These are phyloP conservation scores for Skeletonema potamos DNA, from an alignment of 108 stramenopile genomes.

Conservation along the genomic window DNA sequence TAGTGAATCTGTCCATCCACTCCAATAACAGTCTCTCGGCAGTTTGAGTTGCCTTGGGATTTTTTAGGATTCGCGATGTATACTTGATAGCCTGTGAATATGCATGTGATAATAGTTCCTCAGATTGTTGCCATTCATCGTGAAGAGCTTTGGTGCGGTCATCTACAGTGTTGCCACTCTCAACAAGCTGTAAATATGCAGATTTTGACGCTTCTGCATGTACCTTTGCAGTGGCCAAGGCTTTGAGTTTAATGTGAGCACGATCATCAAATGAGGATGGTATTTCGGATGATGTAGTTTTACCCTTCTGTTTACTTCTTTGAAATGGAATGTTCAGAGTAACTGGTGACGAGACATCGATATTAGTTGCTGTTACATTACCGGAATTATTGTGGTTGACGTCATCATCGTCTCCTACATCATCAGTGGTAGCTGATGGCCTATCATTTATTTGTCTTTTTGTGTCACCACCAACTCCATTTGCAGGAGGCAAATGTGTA, in stretches of 20 bases:
- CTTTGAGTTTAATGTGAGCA: slow-evolving; percentile 24
- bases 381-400: too few relatives aligned
- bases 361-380: not conserved
- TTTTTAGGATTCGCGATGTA: slow-evolving; percentile 28
- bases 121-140: slow-evolving; percentile 17
- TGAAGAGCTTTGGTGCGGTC: slow-evolving; percentile 14
- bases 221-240: slow-evolving; percentile 16
- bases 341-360: not conserved
- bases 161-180: not conserved
- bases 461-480: not conserved
- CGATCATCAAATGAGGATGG: slow-evolving; percentile 20
- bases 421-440: not conserved
- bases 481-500: not conserved
- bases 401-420: not conserved
- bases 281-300: not conserved
- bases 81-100: slow-evolving; percentile 51
- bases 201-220: slow-evolving; percentile 10
- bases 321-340: not conserved
- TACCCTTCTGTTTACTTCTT: not conserved
- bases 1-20: slow-evolving; percentile 30
- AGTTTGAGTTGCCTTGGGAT: slow-evolving; percentile 20
- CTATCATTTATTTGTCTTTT: not conserved
- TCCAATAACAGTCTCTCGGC: slow-evolving; percentile 41
- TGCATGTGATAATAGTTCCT: slow-evolving; percentile 21
- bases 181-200: not conserved